These are phyloP conservation scores for Talaromyces amestolkiae DNA, from an alignment of 2,329 filamentous ascomycete genomes.

Conservation along the genomic window DNA sequence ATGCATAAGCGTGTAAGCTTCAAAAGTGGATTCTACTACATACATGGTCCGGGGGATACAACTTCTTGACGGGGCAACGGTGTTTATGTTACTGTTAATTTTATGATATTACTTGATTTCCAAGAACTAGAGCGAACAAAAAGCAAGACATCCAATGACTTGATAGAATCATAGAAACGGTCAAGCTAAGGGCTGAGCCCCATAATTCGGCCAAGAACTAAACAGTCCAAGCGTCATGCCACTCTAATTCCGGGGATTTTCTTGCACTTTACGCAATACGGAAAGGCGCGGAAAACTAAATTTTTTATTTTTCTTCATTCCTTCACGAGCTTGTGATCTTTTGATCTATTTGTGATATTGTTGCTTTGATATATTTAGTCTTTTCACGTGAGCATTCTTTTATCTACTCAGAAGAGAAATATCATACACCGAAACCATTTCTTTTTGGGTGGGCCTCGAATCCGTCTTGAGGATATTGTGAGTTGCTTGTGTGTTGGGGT, in stretches of 20 bases:
- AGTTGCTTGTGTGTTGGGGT: conserved; percentile 5
- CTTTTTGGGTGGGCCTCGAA: not conserved
- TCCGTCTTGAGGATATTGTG: not conserved
- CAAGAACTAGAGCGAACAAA: not conserved
- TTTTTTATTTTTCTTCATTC: conserved; percentile 30
- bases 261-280: conserved; percentile 38
- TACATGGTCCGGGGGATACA: not conserved
- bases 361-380: not conserved
- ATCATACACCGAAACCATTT: not conserved
- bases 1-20: conserved; percentile 14
- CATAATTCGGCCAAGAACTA: not conserved
- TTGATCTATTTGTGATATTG: not conserved
- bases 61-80: conserved; percentile 22
- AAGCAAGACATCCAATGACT: not conserved
- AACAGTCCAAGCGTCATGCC: conserved; percentile 12
- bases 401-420: not conserved
- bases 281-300: conserved; percentile 39
- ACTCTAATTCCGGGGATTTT: conserved; percentile 24
- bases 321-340: conserved; percentile 16
- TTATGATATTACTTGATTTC: not conserved
- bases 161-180: not conserved
- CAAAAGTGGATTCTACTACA: conserved; percentile 3
- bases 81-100: not conserved
- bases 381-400: not conserved
- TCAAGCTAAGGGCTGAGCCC: not conserved